Conservation (phyloP, 208 protist species). For the Ichthyophonus hoferi region DNA sequence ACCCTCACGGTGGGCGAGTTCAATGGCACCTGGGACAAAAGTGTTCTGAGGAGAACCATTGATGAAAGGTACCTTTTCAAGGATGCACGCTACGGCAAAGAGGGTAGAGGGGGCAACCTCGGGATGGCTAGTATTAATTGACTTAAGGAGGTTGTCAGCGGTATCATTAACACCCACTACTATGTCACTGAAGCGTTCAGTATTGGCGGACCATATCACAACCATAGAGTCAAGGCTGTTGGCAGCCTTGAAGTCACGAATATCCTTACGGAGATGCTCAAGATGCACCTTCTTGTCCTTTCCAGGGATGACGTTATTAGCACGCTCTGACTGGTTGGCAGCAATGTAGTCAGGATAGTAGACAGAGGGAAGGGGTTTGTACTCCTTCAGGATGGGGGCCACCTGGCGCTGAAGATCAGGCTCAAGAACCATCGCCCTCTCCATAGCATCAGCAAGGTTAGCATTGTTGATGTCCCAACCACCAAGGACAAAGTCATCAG, state of each 20-base stretch:
- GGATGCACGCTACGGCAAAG: constrained; percentile 90
- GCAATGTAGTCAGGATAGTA: constrained; percentile 96
- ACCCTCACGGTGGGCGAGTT: constrained; percentile 77
- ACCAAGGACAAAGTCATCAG: constrained; percentile 89
- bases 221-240: constrained; percentile 91
- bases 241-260: constrained; percentile 76
- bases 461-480: constrained; percentile 94
- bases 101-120: constrained; percentile 90
- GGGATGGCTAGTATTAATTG: constrained; percentile 73
- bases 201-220: constrained; percentile 97
- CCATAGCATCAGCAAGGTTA: constrained; percentile 87
- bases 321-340: constrained; percentile 89
- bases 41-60: constrained; percentile 99
- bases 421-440: constrained; percentile 86
- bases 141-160: constrained; percentile 79
- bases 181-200: constrained; percentile 90
- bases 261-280: constrained; percentile 85
- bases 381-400: constrained; percentile 71
- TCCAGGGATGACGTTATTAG: constrained; percentile 86
- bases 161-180: constrained; percentile 86
- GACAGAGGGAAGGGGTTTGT: constrained; percentile 85
- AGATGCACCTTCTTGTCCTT: constrained; percentile 81
- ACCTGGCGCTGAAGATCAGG: constrained; percentile 82
- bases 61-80: constrained; percentile 92
- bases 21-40: constrained; percentile 86